Evolutionary conservation across 345 rosid species (phyloP).

Genomic region (Syzygium oleosum): DNA sequence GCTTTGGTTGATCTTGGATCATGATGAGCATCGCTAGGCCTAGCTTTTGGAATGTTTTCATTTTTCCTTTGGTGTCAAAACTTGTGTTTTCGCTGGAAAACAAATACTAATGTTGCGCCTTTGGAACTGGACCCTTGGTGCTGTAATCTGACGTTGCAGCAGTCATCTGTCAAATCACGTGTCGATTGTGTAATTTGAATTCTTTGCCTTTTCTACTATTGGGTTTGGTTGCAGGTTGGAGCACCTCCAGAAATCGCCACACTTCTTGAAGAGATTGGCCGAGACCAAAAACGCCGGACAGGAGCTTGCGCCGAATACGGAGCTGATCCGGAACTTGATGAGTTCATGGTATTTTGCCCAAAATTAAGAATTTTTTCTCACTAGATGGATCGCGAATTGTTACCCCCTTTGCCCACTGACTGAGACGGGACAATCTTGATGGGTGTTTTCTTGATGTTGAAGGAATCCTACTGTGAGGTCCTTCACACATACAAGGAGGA

Average conservation of each 20-base stretch:
- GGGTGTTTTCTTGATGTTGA: background rate
- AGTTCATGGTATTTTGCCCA: slow-evolving; percentile 44
- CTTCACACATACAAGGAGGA: slow-evolving; percentile 55
- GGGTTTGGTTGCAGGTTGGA: slow-evolving; percentile 31
- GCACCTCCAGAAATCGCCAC: slow-evolving; percentile 43
- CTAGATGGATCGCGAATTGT: background rate
- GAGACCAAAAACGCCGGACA: slow-evolving; percentile 14
- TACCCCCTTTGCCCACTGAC: background rate
- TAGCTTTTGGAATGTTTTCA: background rate
- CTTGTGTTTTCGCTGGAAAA: background rate
- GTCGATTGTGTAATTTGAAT: background rate
- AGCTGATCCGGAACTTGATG: slow-evolving; percentile 60
- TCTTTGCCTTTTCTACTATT: background rate
- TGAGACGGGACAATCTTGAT: background rate
- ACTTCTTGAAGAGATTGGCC: slow-evolving; percentile 39
- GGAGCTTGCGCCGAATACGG: slow-evolving; percentile 23
- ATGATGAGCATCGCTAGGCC: background rate
- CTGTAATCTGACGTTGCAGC: background rate
- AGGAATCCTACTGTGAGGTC: slow-evolving; percentile 58
- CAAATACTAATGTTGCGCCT: background rate
- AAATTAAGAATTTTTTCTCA: background rate
- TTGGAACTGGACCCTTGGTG: background rate
- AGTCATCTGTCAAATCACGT: background rate
- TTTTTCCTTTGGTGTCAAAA: background rate
- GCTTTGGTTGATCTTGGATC: background rate